phyloP scores from a whole-genome alignment of 306 rosid species.

The Cicer yamashitae region DNA sequence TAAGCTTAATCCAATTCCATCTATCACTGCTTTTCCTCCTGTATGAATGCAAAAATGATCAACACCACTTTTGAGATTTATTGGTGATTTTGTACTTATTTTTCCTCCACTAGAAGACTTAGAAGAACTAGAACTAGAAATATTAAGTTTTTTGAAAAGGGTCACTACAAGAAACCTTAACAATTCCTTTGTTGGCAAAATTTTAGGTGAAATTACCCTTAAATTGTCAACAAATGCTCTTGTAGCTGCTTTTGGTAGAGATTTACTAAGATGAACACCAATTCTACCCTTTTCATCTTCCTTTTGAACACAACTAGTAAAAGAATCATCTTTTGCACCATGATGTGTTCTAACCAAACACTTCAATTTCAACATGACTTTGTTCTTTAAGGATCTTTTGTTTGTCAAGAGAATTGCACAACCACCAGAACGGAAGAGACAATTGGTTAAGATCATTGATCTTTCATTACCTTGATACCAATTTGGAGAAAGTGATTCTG shows the following conservation, averaged over 20 bases:
- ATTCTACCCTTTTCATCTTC: slow-evolving; percentile 70
- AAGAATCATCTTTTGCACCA: slow-evolving; percentile 80
- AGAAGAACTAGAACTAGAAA: background rate
- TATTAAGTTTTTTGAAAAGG: slow-evolving; percentile 43
- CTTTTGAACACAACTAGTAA: slow-evolving; percentile 62
- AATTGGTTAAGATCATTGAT: slow-evolving; percentile 82
- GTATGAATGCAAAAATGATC: slow-evolving; percentile 90
- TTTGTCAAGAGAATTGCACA: slow-evolving; percentile 70
- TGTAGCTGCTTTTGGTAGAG: slow-evolving; percentile 81
- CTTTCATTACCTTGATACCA: slow-evolving; percentile 82
- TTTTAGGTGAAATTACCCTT: slow-evolving; percentile 69
- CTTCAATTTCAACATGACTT: slow-evolving; percentile 58
- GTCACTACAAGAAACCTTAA: slow-evolving; percentile 54
- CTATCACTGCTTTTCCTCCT: slow-evolving; percentile 91
- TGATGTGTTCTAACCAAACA: slow-evolving; percentile 81
- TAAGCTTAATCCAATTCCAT: slow-evolving; percentile 76
- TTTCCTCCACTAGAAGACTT: background rate
- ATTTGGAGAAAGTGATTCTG: slow-evolving; percentile 86
- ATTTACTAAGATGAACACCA: slow-evolving; percentile 71
- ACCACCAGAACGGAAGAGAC: slow-evolving; percentile 81
- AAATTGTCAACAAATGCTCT: slow-evolving; percentile 86
- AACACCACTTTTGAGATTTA: slow-evolving; percentile 68
- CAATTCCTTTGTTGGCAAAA: slow-evolving; percentile 72
- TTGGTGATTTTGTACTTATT: slow-evolving; percentile 48
- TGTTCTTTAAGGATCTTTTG: slow-evolving; percentile 54